These are phyloP conservation scores for Populus nigra DNA, from an alignment of 345 rosid genomes.

Conservation along the genomic window DNA sequence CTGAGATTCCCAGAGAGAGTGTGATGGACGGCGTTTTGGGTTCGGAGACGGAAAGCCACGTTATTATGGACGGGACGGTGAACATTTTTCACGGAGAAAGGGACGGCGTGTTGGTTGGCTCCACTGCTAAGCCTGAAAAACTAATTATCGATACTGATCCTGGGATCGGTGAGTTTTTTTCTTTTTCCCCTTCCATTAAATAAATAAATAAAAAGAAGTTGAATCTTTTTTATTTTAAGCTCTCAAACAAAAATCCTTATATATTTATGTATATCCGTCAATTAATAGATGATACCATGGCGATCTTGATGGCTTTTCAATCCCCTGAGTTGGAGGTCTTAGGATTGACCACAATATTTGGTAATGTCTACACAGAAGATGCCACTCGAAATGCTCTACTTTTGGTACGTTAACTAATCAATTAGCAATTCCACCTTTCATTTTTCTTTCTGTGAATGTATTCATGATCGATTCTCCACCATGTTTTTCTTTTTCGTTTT, in stretches of 20 bases:
- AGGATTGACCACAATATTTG: constrained; percentile 88
- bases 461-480: constrained; percentile 41
- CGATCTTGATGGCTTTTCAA: constrained; percentile 93
- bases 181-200: not conserved
- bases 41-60: no score
- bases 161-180: constrained; percentile 70
- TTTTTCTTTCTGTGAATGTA: constrained; percentile 15
- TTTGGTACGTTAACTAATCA: constrained; percentile 49
- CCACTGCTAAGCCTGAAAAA: constrained; percentile 40
- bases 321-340: constrained; percentile 65
- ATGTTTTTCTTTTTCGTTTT: not conserved
- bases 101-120: constrained; percentile 25
- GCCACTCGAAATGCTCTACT: constrained; percentile 86
- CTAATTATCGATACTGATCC: constrained; percentile 98
- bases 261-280: not conserved
- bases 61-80: constrained; percentile 29
- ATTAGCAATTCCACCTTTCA: not conserved
- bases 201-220: no score
- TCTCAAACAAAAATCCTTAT: no score
- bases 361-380: constrained; percentile 65
- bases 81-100: constrained; percentile 20
- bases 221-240: not conserved
- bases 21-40: no score
- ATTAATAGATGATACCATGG: constrained; percentile 82
- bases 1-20: no score